These are phyloP conservation scores for Exophiala sp. DNA, from an alignment of 2,329 filamentous ascomycete species.

Conservation along the genomic window DNA sequence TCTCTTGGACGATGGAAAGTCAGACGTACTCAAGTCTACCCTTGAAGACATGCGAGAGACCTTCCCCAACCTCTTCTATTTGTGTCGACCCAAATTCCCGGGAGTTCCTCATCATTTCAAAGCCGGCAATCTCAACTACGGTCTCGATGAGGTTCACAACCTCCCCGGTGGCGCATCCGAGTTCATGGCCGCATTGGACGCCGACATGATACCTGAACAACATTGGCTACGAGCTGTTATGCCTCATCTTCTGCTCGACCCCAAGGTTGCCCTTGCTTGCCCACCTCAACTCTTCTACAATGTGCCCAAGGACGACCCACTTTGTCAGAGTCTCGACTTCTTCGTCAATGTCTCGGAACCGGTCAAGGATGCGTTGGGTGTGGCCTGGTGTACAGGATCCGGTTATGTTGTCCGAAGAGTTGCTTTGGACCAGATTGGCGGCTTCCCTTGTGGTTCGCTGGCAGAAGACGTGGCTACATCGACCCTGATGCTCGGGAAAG, in stretches of 20 bases:
- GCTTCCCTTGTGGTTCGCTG: constrained; percentile 32
- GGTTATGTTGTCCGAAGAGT: constrained; percentile 31
- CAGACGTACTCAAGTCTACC: constrained; percentile 34
- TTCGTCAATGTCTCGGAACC: constrained; percentile 30
- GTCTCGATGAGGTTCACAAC: constrained; percentile 46
- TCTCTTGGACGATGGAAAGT: constrained; percentile 48
- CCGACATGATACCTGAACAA: constrained; percentile 34
- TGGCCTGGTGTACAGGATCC: constrained; percentile 33
- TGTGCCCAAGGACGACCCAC: constrained; percentile 29
- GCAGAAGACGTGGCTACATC: constrained; percentile 33
- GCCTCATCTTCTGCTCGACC: constrained; percentile 29
- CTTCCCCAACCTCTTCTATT: constrained; percentile 41
- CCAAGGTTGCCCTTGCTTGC: constrained; percentile 35
- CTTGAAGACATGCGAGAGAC: constrained; percentile 34
- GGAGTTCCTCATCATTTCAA: constrained; percentile 30
- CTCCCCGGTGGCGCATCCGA: constrained; percentile 52
- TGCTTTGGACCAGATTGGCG: constrained; percentile 32
- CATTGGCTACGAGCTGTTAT: constrained; percentile 32
- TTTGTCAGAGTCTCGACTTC: constrained; percentile 32
- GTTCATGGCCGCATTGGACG: constrained; percentile 40
- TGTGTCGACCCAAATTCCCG: constrained; percentile 39
- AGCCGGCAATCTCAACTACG: constrained; percentile 46
- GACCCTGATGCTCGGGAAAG: constrained; percentile 29
- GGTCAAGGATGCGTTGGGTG: constrained; percentile 31
- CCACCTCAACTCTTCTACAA: constrained; percentile 34